Evolutionary conservation across 2,329 filamentous ascomycete species (phyloP), one percentile per base, ranked within the genome.

Genomic region (Neobulgaria alba): DNA sequence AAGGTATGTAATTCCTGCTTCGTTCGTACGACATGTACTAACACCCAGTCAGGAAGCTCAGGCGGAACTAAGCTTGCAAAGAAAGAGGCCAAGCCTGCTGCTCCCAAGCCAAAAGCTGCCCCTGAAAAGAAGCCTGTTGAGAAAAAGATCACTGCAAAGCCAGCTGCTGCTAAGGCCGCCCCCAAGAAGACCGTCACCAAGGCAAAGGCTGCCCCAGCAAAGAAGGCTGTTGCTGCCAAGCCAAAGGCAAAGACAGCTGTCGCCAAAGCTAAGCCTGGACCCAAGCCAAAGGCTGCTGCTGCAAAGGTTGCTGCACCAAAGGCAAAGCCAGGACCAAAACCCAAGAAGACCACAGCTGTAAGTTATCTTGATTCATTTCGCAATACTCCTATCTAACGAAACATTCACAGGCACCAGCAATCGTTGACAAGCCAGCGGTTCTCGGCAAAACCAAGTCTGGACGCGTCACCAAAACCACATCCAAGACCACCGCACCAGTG

Each of bases 61-160:
- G 81, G 81, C 47, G 75, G 79, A 47, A 76, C 83, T 59, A 85
- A 85, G 73, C 77, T 85, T 49, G 74, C 73, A 30, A 81, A 81
- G 72, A 79, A 79, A 48, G 57, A 62, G 35, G 63, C 61, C 33
- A 64, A 72, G 63, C 60, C 58, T 21, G 60, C 16, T n/a, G 7
- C 62, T 36, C 32, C 47, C 9, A 55, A 55, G 33, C 38, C 48
- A 53, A 60, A 63, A 48, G 52, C 61, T n/a, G 9, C 33, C 5
- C 5, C 33, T 35, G 47, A 58, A 31, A 63, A 63, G 55, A 59
- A 61, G 49, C 50, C 62, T 41, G 62, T 60, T 45, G 43, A 47
- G 21, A 57, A 57, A 50, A 60, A 65, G 54, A 45, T 53, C 17
- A 41, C 55, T n/a, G 47, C 59, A 29, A 61, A 68, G 60, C 66